Conservation (phyloP, 1,284 basidiomycete species). For the Cryptococcus floricola region DNA sequence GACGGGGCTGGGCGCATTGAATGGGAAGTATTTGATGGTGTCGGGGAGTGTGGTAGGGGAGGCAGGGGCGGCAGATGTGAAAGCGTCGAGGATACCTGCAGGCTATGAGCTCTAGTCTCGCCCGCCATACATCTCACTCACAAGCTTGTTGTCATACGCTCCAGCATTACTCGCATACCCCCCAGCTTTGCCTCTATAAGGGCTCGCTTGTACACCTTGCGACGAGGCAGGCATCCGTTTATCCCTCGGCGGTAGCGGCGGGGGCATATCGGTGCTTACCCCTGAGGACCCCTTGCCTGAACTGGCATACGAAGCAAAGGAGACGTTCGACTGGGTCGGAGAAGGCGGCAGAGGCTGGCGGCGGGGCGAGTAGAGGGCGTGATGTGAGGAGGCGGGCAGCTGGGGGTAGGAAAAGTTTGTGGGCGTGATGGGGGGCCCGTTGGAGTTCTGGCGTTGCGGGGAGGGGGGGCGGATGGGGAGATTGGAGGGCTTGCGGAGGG, state of each 20-base stretch:
- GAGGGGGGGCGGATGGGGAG: constrained; percentile 25
- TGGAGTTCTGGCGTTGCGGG: constrained; percentile 2
- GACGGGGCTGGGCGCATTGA: constrained; percentile 3
- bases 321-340: constrained; percentile 23
- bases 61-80: constrained; percentile 43
- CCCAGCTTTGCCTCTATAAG: constrained; percentile 20
- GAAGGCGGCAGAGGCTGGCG: constrained; percentile 28
- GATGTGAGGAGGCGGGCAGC: not conserved
- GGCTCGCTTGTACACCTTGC: constrained; percentile 15
- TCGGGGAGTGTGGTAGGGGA: constrained; percentile 27
- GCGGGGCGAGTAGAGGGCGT: constrained; percentile 18
- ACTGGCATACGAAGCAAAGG: constrained; percentile 14
- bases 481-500: constrained; percentile 8
- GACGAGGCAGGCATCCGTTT: constrained; percentile 18
- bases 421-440: constrained; percentile 7
- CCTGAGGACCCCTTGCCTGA: constrained; percentile 9
- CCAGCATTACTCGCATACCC: constrained; percentile 25
- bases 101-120: not conserved
- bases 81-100: constrained; percentile 43
- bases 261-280: constrained; percentile 6
- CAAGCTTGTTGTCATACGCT: constrained; percentile 45
- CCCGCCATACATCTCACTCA: constrained; percentile 13
- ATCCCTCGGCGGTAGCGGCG: constrained; percentile 26
- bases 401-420: constrained; percentile 1
- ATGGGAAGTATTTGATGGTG: constrained; percentile 9